Percentiles rank a stretch among this genome's conserved stretches.
phyloP scores from a whole-genome alignment of 805 yeast genomes.

The Wickerhamomyces rabaulensis region DNA sequence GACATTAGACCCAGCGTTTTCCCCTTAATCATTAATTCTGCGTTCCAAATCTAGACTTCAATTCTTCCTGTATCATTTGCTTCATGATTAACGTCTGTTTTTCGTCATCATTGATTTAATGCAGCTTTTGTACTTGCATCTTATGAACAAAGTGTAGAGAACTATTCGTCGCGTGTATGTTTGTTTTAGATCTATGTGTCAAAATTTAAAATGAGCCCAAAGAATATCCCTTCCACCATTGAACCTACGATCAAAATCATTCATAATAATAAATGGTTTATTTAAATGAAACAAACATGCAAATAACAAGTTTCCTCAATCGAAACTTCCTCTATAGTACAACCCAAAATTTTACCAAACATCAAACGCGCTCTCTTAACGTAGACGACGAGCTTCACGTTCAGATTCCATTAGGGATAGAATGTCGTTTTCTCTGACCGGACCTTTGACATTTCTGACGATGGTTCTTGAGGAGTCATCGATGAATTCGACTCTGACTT shows the following conservation, averaged over 20 bases:
- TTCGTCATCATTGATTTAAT: not conserved
- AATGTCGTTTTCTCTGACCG: constrained; percentile 96
- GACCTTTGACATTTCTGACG: constrained; percentile 93
- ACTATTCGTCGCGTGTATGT: too few relatives aligned
- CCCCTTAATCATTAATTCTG: not conserved
- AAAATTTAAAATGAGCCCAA: too few relatives aligned
- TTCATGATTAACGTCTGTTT: not conserved
- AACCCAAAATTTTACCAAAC: not conserved
- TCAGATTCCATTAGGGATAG: constrained; percentile 99
- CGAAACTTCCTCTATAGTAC: not conserved
- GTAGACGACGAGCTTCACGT: constrained; percentile 97
- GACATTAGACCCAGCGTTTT: not conserved
- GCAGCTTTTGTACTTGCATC: not conserved
- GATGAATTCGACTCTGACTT: constrained; percentile 93
- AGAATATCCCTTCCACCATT: too few relatives aligned
- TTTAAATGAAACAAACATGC: not conserved
- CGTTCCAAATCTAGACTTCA: not conserved
- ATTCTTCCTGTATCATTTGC: not conserved
- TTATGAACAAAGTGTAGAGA: not conserved
- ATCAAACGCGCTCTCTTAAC: constrained; percentile 36
- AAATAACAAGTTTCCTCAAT: not conserved
- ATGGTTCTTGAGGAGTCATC: constrained; percentile 92
- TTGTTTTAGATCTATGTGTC: too few relatives aligned
- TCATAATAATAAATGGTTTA: not conserved
- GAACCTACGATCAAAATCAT: not conserved